These are phyloP conservation scores for Irpex sp. DNA, from an alignment of 1,284 basidiomycete species.

Conservation along the genomic window DNA sequence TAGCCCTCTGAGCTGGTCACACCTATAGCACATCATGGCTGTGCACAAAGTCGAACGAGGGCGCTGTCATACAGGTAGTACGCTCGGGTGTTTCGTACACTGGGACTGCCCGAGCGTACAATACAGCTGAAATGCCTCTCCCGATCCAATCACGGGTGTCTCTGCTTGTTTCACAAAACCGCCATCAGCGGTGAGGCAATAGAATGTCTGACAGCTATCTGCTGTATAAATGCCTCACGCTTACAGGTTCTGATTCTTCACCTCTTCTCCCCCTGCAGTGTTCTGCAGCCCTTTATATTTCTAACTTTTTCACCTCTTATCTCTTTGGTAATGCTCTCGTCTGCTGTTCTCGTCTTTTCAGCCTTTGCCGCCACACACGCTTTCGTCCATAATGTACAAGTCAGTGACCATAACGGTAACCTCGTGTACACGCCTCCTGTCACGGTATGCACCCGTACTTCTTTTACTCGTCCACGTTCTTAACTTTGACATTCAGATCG, in stretches of 20 bases:
- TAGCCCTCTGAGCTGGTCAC: background rate
- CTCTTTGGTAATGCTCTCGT: background rate
- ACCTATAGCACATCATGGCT: background rate
- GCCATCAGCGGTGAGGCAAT: slow-evolving; percentile 1
- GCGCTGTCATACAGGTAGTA: background rate
- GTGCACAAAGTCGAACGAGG: background rate
- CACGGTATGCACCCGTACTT: slow-evolving; percentile 7
- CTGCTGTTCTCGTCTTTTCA: background rate
- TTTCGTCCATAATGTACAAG: slow-evolving; percentile 6
- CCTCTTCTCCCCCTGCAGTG: slow-evolving; percentile 4
- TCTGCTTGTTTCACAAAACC: background rate
- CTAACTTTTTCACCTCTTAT: background rate
- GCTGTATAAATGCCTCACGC: slow-evolving; percentile 1
- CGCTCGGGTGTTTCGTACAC: background rate
- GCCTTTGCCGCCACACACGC: slow-evolving; percentile 5
- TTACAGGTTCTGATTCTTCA: background rate
- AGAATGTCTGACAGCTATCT: background rate
- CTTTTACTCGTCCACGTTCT: background rate
- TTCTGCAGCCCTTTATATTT: background rate
- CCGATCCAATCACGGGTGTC: background rate
- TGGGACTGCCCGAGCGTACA: background rate
- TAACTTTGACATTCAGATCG: slow-evolving; percentile 1
- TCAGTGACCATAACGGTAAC: slow-evolving; percentile 10
- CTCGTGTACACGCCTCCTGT: slow-evolving; percentile 8
- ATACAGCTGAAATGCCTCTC: slow-evolving; percentile 3